Evolutionary conservation across 768 basidiomycete species (phyloP).

Genomic region (Hypsizygus marmoreus): DNA sequence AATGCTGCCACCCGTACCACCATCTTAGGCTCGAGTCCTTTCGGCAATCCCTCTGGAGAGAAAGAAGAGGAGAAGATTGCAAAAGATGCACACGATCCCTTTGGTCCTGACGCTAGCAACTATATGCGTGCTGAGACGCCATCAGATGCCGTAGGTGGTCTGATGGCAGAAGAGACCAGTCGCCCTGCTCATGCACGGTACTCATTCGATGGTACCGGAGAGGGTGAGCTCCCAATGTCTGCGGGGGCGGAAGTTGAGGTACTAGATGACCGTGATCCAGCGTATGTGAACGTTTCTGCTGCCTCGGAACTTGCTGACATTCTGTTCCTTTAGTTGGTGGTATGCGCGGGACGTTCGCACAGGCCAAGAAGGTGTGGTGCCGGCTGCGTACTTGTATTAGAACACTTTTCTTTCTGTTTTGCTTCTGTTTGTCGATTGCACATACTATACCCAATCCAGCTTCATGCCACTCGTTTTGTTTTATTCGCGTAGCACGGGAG

Average conservation of each 20-base stretch:
- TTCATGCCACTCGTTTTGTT: constrained; percentile 13
- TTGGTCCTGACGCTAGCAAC: constrained; percentile 74
- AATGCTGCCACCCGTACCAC: constrained; percentile 87
- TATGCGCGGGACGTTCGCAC: constrained; percentile 80
- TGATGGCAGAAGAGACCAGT: constrained; percentile 65
- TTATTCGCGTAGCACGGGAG: too few relatives aligned
- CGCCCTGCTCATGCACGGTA: constrained; percentile 81
- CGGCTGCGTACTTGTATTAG: constrained; percentile 89
- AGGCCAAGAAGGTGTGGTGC: constrained; percentile 87
- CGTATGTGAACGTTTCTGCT: constrained; percentile 49
- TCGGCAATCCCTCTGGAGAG: constrained; percentile 42
- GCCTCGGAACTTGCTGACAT: constrained; percentile 14
- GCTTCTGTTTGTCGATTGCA: constrained; percentile 38
- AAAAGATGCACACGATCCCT: constrained; percentile 52
- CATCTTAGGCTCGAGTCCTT: constrained; percentile 61
- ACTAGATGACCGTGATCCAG: constrained; percentile 77
- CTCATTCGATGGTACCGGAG: constrained; percentile 77
- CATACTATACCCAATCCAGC: constrained; percentile 25
- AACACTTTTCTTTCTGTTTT: constrained; percentile 35
- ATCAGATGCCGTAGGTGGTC: constrained; percentile 67
- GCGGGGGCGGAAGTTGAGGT: constrained; percentile 75
- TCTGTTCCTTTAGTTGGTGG: constrained; percentile 74
- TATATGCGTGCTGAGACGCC: constrained; percentile 83
- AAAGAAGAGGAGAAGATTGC: constrained; percentile 56
- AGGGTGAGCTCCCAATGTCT: constrained; percentile 73